phyloP scores from a whole-genome alignment of 768 basidiomycete genomes.

The Favolaschia claudopus region DNA sequence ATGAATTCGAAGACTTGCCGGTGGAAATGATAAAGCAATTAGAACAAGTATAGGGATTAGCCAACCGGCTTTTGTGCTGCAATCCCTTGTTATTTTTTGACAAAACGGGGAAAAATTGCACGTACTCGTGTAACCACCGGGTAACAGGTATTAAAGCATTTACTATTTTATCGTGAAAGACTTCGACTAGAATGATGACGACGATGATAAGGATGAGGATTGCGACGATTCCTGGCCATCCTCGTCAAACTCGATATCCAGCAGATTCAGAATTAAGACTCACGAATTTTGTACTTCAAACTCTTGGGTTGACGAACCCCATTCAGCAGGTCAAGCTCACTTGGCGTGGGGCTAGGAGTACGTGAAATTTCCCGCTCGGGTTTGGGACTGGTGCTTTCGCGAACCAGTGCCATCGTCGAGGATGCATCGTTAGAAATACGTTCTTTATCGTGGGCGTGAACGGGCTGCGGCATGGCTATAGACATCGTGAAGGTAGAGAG shows the following conservation, averaged over 20 bases:
- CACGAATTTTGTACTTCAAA: neutral
- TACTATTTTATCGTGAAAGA: constrained; percentile 49
- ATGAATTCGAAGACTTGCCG: constrained; percentile 25
- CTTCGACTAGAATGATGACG: constrained; percentile 39
- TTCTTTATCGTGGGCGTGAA: too few species aligned
- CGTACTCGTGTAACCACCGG: constrained; percentile 40
- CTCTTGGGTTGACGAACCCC: neutral
- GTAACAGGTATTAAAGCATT: constrained; percentile 47
- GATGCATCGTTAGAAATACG: too few species aligned
- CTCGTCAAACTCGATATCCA: neutral
- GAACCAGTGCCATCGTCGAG: too few species aligned
- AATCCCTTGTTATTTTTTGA: neutral
- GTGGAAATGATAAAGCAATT: constrained; percentile 52
- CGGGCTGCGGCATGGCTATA: too few species aligned
- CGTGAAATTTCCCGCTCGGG: constrained; percentile 4
- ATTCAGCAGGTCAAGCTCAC: constrained; percentile 23
- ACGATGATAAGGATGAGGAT: constrained; percentile 32
- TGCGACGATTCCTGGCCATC: constrained; percentile 4
- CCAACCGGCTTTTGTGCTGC: constrained; percentile 38
- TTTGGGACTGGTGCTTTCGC: neutral
- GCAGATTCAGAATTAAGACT: neutral
- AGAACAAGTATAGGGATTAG: constrained; percentile 53
- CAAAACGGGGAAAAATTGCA: neutral
- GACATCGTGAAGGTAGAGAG: too few species aligned
- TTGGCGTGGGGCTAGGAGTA: constrained; percentile 31